These are phyloP conservation scores for Pyronema omphalodes DNA, from an alignment of 495 filamentous ascomycete genomes.

Conservation along the genomic window DNA sequence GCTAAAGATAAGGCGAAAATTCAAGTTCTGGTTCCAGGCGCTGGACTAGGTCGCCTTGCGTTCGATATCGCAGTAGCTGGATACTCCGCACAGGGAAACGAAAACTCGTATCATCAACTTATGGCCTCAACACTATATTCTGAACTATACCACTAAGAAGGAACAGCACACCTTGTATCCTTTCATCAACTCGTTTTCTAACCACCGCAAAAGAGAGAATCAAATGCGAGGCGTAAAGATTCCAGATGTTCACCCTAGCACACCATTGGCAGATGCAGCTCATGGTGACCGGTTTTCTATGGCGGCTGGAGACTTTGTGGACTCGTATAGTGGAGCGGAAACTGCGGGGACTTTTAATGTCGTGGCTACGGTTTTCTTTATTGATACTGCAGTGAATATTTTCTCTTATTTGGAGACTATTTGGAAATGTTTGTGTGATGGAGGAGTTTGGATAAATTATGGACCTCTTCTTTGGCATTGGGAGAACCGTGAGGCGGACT, in stretches of 20 bases:
- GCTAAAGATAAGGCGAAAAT: slow-evolving; percentile 26
- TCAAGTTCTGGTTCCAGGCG: slow-evolving; percentile 70
- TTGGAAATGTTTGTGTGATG: slow-evolving; percentile 25
- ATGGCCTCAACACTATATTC: slow-evolving; percentile 69
- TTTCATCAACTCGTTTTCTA: slow-evolving; percentile 31
- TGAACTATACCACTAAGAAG: slow-evolving; percentile 37
- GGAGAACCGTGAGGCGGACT: slow-evolving; percentile 13
- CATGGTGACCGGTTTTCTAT: slow-evolving; percentile 54
- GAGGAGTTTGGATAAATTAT: slow-evolving; percentile 32
- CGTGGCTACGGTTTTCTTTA: slow-evolving; percentile 33
- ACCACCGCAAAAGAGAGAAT: slow-evolving; percentile 26
- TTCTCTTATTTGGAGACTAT: slow-evolving; percentile 30
- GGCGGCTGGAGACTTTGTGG: slow-evolving; percentile 36
- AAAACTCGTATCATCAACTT: slow-evolving; percentile 87
- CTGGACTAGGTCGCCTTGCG: slow-evolving; percentile 70
- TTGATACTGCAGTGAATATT: slow-evolving; percentile 33
- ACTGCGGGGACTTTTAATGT: slow-evolving; percentile 24
- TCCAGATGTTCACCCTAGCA: slow-evolving; percentile 23
- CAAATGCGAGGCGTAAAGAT: slow-evolving; percentile 28
- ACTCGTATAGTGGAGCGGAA: slow-evolving; percentile 28
- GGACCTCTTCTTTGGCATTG: slow-evolving; percentile 29
- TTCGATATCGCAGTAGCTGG: slow-evolving; percentile 61
- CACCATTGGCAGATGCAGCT: slow-evolving; percentile 21
- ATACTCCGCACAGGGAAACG: slow-evolving; percentile 69
- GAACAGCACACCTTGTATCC: slow-evolving; percentile 26